Evolutionary conservation across 23 red algal genomes (phyloP).

Genomic region (Gracilaria gracilis): DNA sequence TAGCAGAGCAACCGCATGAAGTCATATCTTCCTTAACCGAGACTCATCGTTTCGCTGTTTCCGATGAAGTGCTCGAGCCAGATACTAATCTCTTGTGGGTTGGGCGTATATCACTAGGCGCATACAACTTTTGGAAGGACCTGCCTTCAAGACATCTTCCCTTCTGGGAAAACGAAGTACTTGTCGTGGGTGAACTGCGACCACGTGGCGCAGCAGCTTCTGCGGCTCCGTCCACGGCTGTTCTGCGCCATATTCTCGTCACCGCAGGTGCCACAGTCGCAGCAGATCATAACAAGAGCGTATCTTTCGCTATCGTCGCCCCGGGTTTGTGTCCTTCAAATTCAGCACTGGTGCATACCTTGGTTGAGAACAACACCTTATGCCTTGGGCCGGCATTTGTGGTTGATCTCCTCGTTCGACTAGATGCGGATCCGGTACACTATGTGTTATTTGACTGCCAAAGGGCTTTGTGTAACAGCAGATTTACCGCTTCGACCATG

Average conservation of each 20-base stretch:
- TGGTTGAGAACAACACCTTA: conserved; percentile 20
- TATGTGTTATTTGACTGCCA: conserved; percentile 43
- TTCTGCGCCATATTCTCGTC: conserved; percentile 11
- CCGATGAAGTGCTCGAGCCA: not conserved
- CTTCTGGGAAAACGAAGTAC: conserved; percentile 10
- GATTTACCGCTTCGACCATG: not conserved
- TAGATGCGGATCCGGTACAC: conserved; percentile 28
- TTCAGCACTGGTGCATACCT: not conserved
- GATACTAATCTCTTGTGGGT: conserved; percentile 32
- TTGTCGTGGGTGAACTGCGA: conserved; percentile 30
- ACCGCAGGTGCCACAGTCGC: conserved; percentile 37
- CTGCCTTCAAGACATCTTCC: not conserved
- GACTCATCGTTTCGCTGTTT: not conserved
- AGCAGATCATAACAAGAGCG: not conserved
- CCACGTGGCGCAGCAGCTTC: conserved; percentile 42
- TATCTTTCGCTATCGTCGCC: conserved; percentile 53
- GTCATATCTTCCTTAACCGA: not conserved
- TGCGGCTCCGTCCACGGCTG: not conserved
- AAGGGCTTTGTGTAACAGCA: not conserved
- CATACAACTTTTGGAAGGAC: conserved; percentile 37
- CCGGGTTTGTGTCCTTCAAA: conserved; percentile 13
- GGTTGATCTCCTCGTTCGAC: conserved; percentile 41
- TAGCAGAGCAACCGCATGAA: not conserved
- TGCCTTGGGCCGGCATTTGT: conserved; percentile 50
- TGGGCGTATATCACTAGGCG: conserved; percentile 15